These are phyloP conservation scores for Quercus bicolor DNA, from an alignment of 306 rosid genomes.

Conservation along the genomic window DNA sequence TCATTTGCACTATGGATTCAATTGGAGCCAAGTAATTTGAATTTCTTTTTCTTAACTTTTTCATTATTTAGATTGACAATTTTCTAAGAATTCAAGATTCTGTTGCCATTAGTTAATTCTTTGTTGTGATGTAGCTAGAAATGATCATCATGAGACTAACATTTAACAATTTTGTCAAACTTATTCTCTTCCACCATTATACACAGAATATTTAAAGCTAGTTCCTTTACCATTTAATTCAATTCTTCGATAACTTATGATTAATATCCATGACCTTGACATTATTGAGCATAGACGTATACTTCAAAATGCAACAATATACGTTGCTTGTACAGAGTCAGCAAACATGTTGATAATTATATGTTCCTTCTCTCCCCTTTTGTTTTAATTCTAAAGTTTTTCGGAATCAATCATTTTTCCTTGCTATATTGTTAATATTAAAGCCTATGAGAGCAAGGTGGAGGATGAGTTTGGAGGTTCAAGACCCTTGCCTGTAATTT, in stretches of 20 bases:
- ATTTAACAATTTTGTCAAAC: neutral
- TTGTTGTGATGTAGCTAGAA: neutral
- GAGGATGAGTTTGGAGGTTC: too few relatives aligned
- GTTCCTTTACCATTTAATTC: neutral
- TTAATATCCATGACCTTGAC: neutral
- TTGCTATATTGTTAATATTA: neutral
- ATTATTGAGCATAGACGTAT: neutral
- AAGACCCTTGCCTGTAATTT: too few relatives aligned
- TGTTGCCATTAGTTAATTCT: neutral
- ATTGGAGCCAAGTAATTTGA: slow-evolving; percentile 91
- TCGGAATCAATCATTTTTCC: neutral
- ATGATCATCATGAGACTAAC: neutral
- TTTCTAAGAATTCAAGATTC: neutral
- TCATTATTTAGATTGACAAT: neutral
- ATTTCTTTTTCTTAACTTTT: neutral
- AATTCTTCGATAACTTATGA: neutral
- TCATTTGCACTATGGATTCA: slow-evolving; percentile 95
- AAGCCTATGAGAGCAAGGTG: neutral
- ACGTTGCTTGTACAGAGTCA: too few relatives aligned
- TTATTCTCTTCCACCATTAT: neutral
- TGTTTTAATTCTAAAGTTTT: neutral
- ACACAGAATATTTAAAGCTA: neutral
- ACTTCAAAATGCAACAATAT: neutral
- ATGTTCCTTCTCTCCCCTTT: neutral
- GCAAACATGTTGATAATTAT: neutral